Evolutionary conservation across 345 rosid species (phyloP), one percentile per base, ranked within the genome.

Genomic region (Populus davidiana): DNA sequence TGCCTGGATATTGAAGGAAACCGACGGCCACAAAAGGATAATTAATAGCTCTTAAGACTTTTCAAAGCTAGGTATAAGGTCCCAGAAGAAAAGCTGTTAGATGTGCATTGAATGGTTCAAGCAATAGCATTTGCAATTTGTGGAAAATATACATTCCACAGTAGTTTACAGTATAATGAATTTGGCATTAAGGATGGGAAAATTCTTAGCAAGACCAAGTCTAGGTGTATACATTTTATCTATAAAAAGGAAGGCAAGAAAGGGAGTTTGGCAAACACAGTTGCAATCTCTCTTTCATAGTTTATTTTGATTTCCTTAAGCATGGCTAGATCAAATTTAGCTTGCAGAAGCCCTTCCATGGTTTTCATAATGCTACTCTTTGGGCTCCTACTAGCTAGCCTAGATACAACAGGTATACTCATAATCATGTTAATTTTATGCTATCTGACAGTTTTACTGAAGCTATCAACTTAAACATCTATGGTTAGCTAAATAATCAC

Each of bases 321-420:
- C 14, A 77, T 77, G 75, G 75, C 63, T n/a, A 21, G 1, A 4
- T 41, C 47, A 8, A 47, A 12, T 52, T 36, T 23, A 14, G 33
- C 54, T 70, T 38, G 43, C 21, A 44, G n/a, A 31, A 9, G 0
- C 76, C 50, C 29, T 18, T 72, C 72, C 65, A n/a, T 59, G n/a
- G 35, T 82, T 39, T 47, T 71, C 18, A 14, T 23, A 1, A 25
- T 66, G n/a, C 64, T 79, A 8, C 44, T 69, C 21, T 29, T 82
- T 39, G 75, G 56, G 25, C 66, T 82, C 3, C 62, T 82, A 11
- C 56, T 77, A 5, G 77, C 78, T 29, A 59, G 27, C 49, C 33
- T 79, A 1, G 77, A 82, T 0, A 62, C 75, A 79, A 43, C 82
- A 75, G 85, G 82, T 72, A 39, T 21, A 4, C 41, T 6, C 25